Base-by-base conservation (phyloP, 148 eudicot species). In the Rhododendron mucronatum region DNA sequence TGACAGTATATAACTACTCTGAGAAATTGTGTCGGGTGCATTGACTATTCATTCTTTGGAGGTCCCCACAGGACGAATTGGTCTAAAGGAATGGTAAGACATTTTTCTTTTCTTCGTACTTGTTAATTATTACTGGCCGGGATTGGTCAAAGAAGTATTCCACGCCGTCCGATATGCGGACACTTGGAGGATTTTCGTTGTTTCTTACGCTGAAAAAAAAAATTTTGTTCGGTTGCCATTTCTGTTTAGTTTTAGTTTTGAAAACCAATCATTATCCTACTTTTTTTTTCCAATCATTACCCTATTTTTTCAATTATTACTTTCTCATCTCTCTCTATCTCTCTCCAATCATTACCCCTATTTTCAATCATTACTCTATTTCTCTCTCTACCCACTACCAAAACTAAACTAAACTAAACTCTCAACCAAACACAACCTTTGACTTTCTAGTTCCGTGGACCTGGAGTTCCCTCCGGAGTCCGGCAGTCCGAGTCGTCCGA, bases 1-100 rank as follows among this genome's bases (percentile, higher is more conserved):
- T 41, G 1, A 41, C 45, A 41, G 44, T 41, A 41, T 41, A 41
- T 6, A 41, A 69, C 15, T 20, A 8, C 35, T 83, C 39, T 75
- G 82, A 84, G 77, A 84, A 41, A 78, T 74, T 76, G 69, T 57
- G 86, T 53, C 33, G 74, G 75, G 53, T 18, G 26, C 86, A 85
- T 85, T 85, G 86, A 59, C 86, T 53, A 57, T 76, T 57, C 44
- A 82, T 57, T 9, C n/a, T 2, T 0, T 47, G 59, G 71, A 51
- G 78, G 85, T 28, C n/a, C 85, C 85, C 71, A 18, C 35, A 45
- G 33, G 39, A 74, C 48, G 77, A 83, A 83, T 65, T 82, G 39
- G 85, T 83, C 84, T n/a, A 44, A 59, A 20, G 21, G 6, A 28
- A 61, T 41, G 50, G 69, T 6, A 6, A 12, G 35, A 48, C n/a